phyloP scores from a whole-genome alignment of 2,329 filamentous ascomycete genomes.

The Pezicula neosporulosa region DNA sequence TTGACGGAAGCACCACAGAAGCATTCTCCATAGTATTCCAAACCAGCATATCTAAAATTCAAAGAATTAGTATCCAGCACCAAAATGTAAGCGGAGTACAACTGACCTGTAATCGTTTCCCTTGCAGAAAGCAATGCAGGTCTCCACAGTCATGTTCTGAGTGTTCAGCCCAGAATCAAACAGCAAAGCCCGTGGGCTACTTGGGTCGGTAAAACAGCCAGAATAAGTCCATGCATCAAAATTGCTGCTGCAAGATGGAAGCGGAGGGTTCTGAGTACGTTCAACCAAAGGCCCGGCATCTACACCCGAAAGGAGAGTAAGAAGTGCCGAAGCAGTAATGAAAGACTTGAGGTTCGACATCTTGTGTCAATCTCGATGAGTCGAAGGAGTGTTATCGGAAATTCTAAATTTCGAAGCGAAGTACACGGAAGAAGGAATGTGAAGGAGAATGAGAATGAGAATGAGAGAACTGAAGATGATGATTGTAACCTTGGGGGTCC shows the following conservation, averaged over 20 bases:
- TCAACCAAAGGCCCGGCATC: slow-evolving; percentile 13
- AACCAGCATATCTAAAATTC: slow-evolving; percentile 31
- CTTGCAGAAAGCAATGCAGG: slow-evolving; percentile 33
- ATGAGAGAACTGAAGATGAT: too few relatives aligned
- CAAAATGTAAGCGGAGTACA: neutral
- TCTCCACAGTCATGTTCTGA: slow-evolving; percentile 31
- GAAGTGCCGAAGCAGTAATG: slow-evolving; percentile 16
- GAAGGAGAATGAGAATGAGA: too few relatives aligned
- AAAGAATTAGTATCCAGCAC: too few relatives aligned
- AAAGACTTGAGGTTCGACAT: slow-evolving; percentile 16
- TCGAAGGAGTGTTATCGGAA: slow-evolving; percentile 23
- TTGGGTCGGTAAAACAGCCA: slow-evolving; percentile 29
- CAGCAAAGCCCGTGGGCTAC: slow-evolving; percentile 24
- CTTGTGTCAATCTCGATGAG: neutral
- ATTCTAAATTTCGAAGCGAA: slow-evolving; percentile 3
- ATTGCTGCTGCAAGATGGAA: slow-evolving; percentile 21
- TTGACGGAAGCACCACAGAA: slow-evolving; percentile 32
- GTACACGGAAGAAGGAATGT: too few relatives aligned
- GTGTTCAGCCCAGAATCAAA: slow-evolving; percentile 22
- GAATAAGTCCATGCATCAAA: slow-evolving; percentile 32
- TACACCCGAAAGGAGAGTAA: slow-evolving; percentile 15
- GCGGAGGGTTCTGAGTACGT: slow-evolving; percentile 17
- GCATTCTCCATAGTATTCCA: slow-evolving; percentile 28
- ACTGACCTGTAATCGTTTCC: slow-evolving; percentile 22
- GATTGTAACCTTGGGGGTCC: too few relatives aligned